Base-by-base conservation (phyloP, 345 rosid species). In the Salix caprea region DNA sequence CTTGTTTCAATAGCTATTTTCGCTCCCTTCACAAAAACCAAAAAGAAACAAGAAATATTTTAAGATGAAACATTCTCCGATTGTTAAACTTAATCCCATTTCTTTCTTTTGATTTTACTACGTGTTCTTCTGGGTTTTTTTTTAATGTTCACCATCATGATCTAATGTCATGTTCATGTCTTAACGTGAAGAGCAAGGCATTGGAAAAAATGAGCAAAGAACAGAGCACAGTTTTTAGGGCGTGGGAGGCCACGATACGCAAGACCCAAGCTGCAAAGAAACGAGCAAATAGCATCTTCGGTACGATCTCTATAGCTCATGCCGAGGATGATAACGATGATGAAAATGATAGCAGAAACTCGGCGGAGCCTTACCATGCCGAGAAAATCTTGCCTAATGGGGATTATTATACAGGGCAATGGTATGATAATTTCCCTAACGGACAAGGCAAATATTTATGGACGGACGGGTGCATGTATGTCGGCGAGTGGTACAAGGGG, bases 221-320 rank as follows among this genome's bases (percentile, higher is more conserved):
- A 61, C 88, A 85, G 23, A 85, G 92, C 70, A 85, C 90, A 40
- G 90, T 90, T 67, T 82, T 88, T 10, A 88, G 85, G 84, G 99
- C 99, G 69, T 95, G 97, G 97, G 97, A 95, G 86, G 97, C 91
- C 61, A 95, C 97, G 16, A 24, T 91, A 56, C 91, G 97, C 54
- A 92, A 90, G 85, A 91, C 99, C 9, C 97, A 93, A 54, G 95
- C 95, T 1, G 99, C 97, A 1, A 93, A 89, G 83, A 93, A 90
- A 78, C 90, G 94, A 1, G 99, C 97, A 52, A 91, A 95, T 76
- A 92, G 86, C 90, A 89, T 95, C 60, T 95, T 95, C 21, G 97
- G 97, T 8, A 84, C 92, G 18, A 82, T 76, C 42, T 87, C 94
- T 0, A 84, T 87, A 44, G 79, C 91, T 58, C 89, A 88, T 6